Conservation (phyloP, 169 alveolate species). For the Blepharisma undulans region DNA sequence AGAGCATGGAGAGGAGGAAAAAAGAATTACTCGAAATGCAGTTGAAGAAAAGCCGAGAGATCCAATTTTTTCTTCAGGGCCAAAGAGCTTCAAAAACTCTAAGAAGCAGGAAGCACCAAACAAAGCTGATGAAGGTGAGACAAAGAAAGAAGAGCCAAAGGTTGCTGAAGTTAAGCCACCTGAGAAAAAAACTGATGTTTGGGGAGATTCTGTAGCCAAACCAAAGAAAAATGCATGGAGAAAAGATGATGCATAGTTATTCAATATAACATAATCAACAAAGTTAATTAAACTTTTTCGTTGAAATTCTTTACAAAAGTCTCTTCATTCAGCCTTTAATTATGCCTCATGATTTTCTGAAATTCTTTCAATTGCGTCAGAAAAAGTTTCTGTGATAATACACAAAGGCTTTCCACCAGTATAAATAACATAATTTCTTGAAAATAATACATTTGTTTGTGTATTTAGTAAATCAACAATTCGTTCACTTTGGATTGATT, state of each 20-base stretch:
- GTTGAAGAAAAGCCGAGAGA: neutral
- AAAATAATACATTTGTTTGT: neutral
- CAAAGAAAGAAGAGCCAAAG: neutral
- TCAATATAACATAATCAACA: neutral
- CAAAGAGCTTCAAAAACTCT: neutral
- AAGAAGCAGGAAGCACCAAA: neutral
- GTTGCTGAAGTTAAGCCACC: neutral
- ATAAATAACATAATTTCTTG: neutral
- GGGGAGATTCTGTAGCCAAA: neutral
- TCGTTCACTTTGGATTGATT: neutral
- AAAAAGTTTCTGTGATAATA: neutral
- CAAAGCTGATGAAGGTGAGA: neutral
- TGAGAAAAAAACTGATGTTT: neutral
- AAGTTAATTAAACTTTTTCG: neutral
- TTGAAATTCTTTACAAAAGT: neutral
- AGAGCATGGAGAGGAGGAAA: neutral
- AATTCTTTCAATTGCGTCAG: neutral
- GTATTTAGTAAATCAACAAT: neutral
- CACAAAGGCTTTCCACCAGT: neutral
- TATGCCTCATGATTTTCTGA: neutral
- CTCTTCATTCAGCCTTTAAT: too few species aligned
- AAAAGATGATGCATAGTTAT: neutral
- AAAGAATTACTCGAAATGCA: neutral
- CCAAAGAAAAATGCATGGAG: neutral
- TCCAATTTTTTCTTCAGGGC: neutral